phyloP scores from a whole-genome alignment of 768 basidiomycete genomes.

The Lentinus brumalis region DNA sequence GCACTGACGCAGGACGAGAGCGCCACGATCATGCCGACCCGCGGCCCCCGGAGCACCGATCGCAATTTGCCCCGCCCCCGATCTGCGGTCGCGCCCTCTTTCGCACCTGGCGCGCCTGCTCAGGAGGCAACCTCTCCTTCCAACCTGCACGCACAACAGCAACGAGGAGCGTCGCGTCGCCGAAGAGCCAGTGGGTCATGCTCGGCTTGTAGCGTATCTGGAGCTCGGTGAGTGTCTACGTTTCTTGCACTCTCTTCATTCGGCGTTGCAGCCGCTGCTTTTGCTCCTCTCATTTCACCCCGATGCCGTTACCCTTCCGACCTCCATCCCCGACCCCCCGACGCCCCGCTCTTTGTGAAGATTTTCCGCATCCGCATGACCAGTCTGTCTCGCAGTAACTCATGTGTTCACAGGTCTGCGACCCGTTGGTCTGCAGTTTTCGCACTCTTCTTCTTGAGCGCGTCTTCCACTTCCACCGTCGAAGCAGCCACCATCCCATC shows the following conservation, averaged over 20 bases:
- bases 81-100: background rate
- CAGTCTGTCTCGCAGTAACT: background rate
- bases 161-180: background rate
- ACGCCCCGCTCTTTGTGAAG: background rate
- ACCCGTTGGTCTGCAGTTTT: constrained; percentile 5
- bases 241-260: background rate
- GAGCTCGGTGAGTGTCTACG: constrained; percentile 4
- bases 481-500: constrained; percentile 3
- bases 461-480: background rate
- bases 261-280: background rate
- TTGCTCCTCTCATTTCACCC: background rate
- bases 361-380: background rate
- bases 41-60: background rate
- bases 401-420: background rate
- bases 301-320: background rate
- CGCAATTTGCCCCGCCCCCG: background rate
- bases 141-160: background rate
- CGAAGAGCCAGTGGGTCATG: background rate
- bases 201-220: background rate
- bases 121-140: background rate
- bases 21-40: background rate
- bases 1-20: background rate
- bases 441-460: constrained; percentile 1
- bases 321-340: background rate
- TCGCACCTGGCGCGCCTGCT: background rate